phyloP scores from a whole-genome alignment of 1,284 basidiomycete genomes.

The Sporisorium graminicola region DNA sequence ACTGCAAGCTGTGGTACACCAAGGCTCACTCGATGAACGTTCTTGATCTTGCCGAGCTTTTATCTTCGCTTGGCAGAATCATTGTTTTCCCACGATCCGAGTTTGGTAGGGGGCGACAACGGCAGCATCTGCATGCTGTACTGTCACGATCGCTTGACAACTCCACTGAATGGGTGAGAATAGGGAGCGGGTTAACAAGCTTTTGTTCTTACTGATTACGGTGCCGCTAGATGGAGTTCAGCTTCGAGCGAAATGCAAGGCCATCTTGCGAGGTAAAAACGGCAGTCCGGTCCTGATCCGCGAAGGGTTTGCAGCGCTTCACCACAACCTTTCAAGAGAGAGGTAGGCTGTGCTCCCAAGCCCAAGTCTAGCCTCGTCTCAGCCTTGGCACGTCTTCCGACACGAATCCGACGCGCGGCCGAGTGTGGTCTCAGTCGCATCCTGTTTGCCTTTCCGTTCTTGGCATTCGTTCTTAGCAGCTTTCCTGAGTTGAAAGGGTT shows the following conservation, averaged over 20 bases:
- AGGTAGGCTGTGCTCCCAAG: background rate
- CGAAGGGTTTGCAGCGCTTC: background rate
- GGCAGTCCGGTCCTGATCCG: background rate
- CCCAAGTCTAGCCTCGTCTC: background rate
- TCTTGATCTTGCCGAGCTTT: background rate
- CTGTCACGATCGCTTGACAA: background rate
- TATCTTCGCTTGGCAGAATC: background rate
- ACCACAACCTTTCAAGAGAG: background rate
- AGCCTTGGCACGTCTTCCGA: conserved; percentile 7
- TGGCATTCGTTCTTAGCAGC: too few relatives aligned
- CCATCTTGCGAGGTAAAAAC: background rate
- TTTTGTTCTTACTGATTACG: too few relatives aligned
- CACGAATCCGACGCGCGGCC: conserved; percentile 8
- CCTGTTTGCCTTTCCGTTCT: background rate
- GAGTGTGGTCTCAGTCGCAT: background rate
- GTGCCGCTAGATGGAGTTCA: too few relatives aligned
- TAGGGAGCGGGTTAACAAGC: too few relatives aligned
- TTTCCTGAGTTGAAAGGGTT: background rate
- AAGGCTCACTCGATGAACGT: background rate
- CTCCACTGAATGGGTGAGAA: background rate
- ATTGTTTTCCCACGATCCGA: background rate
- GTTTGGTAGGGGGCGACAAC: background rate
- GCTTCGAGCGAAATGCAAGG: too few relatives aligned
- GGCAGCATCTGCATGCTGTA: background rate
- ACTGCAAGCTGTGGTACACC: background rate